Conservation (phyloP, 1,284 basidiomycete genomes). For the Cutaneotrichosporon arboriforme region DNA sequence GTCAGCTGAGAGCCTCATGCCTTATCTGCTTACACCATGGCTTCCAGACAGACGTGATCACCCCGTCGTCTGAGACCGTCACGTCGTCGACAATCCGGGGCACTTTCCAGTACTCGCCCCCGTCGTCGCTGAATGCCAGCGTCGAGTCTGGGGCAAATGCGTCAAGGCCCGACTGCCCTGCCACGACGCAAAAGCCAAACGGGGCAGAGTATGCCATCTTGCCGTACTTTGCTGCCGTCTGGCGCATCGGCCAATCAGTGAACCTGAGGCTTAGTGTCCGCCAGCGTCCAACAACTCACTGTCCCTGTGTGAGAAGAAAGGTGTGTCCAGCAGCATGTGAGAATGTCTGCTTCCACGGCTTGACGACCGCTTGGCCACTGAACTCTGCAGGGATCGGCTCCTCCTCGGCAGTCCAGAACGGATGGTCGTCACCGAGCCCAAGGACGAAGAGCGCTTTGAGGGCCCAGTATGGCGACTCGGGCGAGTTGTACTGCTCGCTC, state of each 20-base stretch:
- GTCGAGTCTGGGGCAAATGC: conserved; percentile 63
- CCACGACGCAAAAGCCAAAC: conserved; percentile 68
- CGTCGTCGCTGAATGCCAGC: conserved; percentile 58
- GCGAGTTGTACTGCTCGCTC: conserved; percentile 51
- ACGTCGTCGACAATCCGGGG: conserved; percentile 46
- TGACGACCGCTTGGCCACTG: conserved; percentile 14
- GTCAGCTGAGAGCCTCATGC: neutral
- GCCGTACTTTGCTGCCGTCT: conserved; percentile 59
- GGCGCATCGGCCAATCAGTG: conserved; percentile 7
- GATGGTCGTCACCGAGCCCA: conserved; percentile 58
- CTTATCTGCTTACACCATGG: conserved; percentile 13
- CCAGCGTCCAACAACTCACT: conserved; percentile 41
- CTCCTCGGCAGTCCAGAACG: conserved; percentile 63
- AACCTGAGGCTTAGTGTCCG: neutral
- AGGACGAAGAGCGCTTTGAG: conserved; percentile 67
- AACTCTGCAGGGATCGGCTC: conserved; percentile 48
- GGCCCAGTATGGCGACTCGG: conserved; percentile 66
- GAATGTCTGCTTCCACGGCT: conserved; percentile 27
- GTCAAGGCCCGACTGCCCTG: conserved; percentile 59
- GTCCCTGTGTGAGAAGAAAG: conserved; percentile 63
- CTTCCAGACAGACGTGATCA: conserved; percentile 24
- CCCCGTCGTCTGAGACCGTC: conserved; percentile 18
- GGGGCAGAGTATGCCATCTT: conserved; percentile 67
- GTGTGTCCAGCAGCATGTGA: conserved; percentile 50
- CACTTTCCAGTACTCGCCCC: conserved; percentile 64